A percentile compares a stretch with the other conserved stretches of the same genome.
Conservation (phyloP, 2,329 filamentous ascomycete species). For the Clathrospora elynae region DNA sequence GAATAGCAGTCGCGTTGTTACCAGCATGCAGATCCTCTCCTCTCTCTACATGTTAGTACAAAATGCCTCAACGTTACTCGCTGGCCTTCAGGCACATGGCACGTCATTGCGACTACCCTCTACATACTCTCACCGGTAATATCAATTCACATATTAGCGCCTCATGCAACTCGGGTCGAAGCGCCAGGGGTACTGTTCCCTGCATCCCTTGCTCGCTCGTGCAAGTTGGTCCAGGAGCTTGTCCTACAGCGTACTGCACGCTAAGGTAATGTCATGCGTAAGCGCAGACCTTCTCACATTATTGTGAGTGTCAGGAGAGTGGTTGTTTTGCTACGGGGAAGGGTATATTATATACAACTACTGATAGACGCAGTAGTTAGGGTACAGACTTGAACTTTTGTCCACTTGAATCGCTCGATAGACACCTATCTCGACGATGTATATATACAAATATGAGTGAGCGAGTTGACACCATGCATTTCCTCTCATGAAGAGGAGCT, state of each 20-base stretch:
- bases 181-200: conserved; percentile 12
- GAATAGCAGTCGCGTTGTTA: conserved; percentile 3
- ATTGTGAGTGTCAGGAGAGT: background rate
- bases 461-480: background rate
- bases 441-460: background rate
- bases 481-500: conserved; percentile 13
- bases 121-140: conserved; percentile 1
- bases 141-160: conserved; percentile 9
- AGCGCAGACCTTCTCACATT: conserved; percentile 8
- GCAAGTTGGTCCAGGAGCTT: conserved; percentile 1
- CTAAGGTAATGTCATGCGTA: conserved; percentile 18
- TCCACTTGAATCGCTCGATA: no score
- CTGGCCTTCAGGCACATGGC: no score
- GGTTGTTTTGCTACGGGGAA: no score
- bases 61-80: no score
- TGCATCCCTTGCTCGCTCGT: conserved; percentile 16
- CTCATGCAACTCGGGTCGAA: background rate
- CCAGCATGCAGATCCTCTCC: conserved; percentile 6
- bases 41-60: no score
- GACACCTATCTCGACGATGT: background rate
- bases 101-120: no score
- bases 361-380: no score
- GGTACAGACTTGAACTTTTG: no score
- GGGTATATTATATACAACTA: no score
- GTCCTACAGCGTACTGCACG: conserved; percentile 8